Evolutionary conservation across 23 red algal genomes (phyloP), one percentile per base, ranked within the genome.

Genomic region (Gracilaria gracilis): DNA sequence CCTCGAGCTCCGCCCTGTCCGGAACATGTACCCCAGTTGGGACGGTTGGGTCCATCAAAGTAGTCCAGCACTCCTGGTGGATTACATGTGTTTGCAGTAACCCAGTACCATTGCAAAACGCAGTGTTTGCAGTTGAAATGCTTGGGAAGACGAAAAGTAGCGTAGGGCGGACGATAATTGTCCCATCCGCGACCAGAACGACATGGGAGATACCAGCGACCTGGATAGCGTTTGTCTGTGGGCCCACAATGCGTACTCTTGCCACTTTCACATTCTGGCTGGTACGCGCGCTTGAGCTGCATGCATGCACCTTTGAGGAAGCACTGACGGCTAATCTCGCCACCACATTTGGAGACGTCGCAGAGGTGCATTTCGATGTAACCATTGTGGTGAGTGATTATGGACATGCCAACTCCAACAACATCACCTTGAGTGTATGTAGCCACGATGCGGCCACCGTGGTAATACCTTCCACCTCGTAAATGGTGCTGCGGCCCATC

Each of bases 91-190:
- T 84, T 93, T 0, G 58, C 77, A 0, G 89, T 28, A 6, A 74
- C 77, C 89, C 89, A 93, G 25, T 84, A 93, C 75, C 57, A 84
- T 59, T 93, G 89, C 0, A 93, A 28, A 50, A 93, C 89, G 51
- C 89, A 93, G 57, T 93, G 89, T 25, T 85, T 27, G 55, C 89
- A 93, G 15, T 58, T 13, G n/a, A 93, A 74, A 46, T 74, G 66
- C 35, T 42, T 57, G 9, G 89, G 50, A 50, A 77, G 49, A 34
- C 46, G 57, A 73, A 93, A 40, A 25, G 62, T 66, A 35, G 50
- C 55, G 39, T 79, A 76, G 31, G 55, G 40, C 27, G 49, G 34
- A 16, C 75, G 34, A 29, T 59, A 61, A 70, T 65, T 75, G 9
- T 72, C 61, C 11, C 36, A 69, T 20, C 59, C 0, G 21, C 50